Percentiles rank a stretch among this genome's conserved stretches.
Conservation (phyloP, 129 eudicot species). For the Arctium minus region DNA sequence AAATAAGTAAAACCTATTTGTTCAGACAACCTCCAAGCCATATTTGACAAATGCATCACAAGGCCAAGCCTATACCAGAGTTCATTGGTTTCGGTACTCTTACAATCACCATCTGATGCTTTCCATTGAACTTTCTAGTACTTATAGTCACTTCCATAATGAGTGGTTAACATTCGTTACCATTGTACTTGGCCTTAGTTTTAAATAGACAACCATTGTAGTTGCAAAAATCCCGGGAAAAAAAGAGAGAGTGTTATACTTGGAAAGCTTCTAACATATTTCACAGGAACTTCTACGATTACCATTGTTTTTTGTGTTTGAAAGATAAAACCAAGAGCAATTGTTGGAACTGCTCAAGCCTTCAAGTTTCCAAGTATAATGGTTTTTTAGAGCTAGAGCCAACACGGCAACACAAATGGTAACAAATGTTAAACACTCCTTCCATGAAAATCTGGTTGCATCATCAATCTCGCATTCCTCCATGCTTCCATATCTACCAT, state of each 20-base stretch:
- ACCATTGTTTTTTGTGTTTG: neutral
- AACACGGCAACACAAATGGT: no score
- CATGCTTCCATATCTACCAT: no score
- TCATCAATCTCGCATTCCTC: no score
- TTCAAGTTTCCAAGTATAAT: neutral
- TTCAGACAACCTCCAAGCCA: neutral
- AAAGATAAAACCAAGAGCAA: neutral
- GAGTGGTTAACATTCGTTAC: neutral
- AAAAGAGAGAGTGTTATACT: neutral
- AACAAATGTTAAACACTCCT: no score
- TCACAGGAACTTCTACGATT: neutral
- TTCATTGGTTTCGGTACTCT: no score
- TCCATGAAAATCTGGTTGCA: no score
- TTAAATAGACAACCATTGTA: neutral
- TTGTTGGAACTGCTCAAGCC: neutral
- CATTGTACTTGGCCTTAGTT: neutral
- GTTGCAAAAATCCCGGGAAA: neutral
- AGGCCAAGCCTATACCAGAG: no score
- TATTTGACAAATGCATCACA: no score
- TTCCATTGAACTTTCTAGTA: neutral
- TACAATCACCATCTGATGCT: neutral
- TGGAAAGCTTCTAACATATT: neutral
- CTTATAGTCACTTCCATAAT: neutral
- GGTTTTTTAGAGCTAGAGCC: no score
- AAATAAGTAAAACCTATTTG: neutral